Percentiles rank a stretch among this genome's conserved stretches.
phyloP scores from a whole-genome alignment of 75 land plant genomes.

The Isoetes taiwanensis region DNA sequence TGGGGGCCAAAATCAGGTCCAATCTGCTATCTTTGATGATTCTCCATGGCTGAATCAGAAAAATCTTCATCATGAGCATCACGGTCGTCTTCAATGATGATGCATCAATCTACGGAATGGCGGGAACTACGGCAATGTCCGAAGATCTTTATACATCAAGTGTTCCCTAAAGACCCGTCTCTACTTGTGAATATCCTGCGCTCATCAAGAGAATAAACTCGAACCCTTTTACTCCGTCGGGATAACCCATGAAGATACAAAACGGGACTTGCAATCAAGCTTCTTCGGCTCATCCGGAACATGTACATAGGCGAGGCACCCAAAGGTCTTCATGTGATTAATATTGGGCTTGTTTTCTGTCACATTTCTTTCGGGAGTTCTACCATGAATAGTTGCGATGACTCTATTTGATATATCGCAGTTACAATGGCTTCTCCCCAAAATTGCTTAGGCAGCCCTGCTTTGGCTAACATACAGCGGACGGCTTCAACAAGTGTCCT shows the following conservation, averaged over 20 bases:
- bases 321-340: slow-evolving; percentile 9
- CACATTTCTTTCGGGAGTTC: not conserved
- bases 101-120: too few relatives aligned
- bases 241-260: slow-evolving; percentile 9
- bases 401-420: not conserved
- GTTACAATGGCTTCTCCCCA: not conserved
- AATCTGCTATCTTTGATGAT: too few relatives aligned
- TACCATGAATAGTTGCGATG: not conserved
- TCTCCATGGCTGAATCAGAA: too few relatives aligned
- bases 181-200: too few relatives aligned
- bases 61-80: too few relatives aligned
- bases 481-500: not conserved
- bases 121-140: too few relatives aligned
- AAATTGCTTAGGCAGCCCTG: not conserved
- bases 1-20: too few relatives aligned
- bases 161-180: too few relatives aligned
- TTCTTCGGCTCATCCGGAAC: not conserved
- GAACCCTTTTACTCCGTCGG: too few relatives aligned
- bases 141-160: too few relatives aligned
- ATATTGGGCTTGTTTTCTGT: not conserved
- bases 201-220: too few relatives aligned
- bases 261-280: slow-evolving; percentile 9
- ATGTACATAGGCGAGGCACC: slow-evolving; percentile 10
- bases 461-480: not conserved
- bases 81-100: too few relatives aligned